Conservation (phyloP, 805 yeast species). For the Sugiyamaella valdiviana region DNA sequence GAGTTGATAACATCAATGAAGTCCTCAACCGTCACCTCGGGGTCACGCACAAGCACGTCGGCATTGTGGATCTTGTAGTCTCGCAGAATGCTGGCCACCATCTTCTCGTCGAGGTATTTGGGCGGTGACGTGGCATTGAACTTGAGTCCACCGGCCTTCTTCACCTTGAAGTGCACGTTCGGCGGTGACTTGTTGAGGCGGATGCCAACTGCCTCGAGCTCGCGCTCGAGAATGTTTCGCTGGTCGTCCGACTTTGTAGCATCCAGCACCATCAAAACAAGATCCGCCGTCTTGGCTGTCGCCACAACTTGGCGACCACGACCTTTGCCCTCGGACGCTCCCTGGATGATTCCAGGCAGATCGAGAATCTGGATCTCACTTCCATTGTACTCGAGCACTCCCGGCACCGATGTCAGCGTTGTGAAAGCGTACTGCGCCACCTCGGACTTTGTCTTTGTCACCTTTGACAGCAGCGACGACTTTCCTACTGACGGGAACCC, state of each 20-base stretch:
- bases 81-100: constrained; percentile 67
- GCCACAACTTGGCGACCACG: constrained; percentile 96
- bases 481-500: constrained; percentile 99
- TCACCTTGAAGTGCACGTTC: constrained; percentile 67
- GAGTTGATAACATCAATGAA: constrained; percentile 88
- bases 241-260: constrained; percentile 93
- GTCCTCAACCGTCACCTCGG: constrained; percentile 84
- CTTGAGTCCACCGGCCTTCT: constrained; percentile 89
- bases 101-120: constrained; percentile 70
- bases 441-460: constrained; percentile 90
- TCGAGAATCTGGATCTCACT: constrained; percentile 97
- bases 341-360: constrained; percentile 93
- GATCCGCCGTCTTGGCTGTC: constrained; percentile 90
- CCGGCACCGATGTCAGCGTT: constrained; percentile 93
- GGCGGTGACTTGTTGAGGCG: constrained; percentile 79
- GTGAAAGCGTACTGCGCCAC: constrained; percentile 95
- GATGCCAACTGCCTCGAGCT: constrained; percentile 90
- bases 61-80: constrained; percentile 91
- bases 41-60: constrained; percentile 86
- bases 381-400: constrained; percentile 89
- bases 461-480: constrained; percentile 79
- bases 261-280: constrained; percentile 87
- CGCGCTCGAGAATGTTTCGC: constrained; percentile 76
- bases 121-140: constrained; percentile 78
- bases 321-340: constrained; percentile 96